Percentiles rank a stretch among this genome's conserved stretches.
Conservation (phyloP, 371 early-diverging fungal species). For the Syncephalastrum contaminatum region DNA sequence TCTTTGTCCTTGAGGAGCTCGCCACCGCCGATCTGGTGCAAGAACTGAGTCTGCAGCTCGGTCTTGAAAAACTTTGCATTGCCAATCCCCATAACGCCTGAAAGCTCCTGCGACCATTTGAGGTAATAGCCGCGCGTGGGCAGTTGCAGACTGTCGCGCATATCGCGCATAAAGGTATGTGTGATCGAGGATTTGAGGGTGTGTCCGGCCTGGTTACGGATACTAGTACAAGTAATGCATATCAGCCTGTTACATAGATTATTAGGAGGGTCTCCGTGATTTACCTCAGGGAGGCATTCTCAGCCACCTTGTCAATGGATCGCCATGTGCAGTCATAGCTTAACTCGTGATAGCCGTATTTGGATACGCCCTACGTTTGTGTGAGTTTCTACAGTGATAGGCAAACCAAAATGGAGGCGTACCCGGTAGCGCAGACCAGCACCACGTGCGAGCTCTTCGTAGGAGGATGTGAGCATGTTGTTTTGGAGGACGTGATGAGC, state of each 20-base stretch:
- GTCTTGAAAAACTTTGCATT: slow-evolving; percentile 74
- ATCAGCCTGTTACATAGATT: too few species aligned
- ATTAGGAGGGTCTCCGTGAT: background rate
- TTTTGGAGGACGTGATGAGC: slow-evolving; percentile 49
- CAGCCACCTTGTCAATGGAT: slow-evolving; percentile 67
- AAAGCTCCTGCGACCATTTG: slow-evolving; percentile 68
- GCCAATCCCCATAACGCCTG: slow-evolving; percentile 77
- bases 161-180: slow-evolving; percentile 69
- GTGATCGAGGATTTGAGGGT: slow-evolving; percentile 80
- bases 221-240: too few species aligned
- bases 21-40: slow-evolving; percentile 38
- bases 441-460: slow-evolving; percentile 48
- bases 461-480: slow-evolving; percentile 36
- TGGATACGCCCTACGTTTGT: slow-evolving; percentile 37
- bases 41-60: slow-evolving; percentile 61
- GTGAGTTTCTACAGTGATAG: background rate
- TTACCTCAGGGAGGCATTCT: slow-evolving; percentile 76
- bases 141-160: slow-evolving; percentile 73
- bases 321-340: slow-evolving; percentile 78
- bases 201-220: slow-evolving; percentile 88
- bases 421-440: slow-evolving; percentile 41
- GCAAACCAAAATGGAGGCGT: background rate
- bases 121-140: slow-evolving; percentile 77
- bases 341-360: slow-evolving; percentile 70
- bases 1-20: slow-evolving; percentile 29